Base-by-base conservation (phyloP, 768 basidiomycete species). In the Panellus pusillus region DNA sequence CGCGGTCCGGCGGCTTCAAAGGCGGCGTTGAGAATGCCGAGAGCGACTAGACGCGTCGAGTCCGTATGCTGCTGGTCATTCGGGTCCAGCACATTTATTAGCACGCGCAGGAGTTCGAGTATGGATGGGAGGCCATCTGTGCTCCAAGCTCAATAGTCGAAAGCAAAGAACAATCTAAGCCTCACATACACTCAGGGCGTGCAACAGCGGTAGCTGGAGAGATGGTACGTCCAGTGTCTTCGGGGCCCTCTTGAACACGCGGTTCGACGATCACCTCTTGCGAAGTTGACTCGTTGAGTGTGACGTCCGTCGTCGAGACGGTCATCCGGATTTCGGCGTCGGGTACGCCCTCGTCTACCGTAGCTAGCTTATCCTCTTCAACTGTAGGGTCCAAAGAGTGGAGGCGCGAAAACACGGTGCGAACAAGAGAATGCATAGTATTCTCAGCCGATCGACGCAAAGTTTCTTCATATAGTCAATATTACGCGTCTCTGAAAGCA, bases 11-110 rank as follows among this genome's bases (percentile, higher is more conserved):
- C 83, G 47, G 86, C 83, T 68, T 98, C 93, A 49, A 98, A 85
- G 3, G 92, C 89, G 18, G 86, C 79, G 63, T 95, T 93, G 50
- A 99, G 79, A 51, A 95, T 88, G 1, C 88, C 80, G 19, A 99
- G 80, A 0, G 95, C 91, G 50, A 89, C 87, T 8, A 96, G 77
- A 13, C 97, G 86, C 48, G 95, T 97, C 4, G 94, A 93, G 68
- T 98, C 97, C 3, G 97, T 98, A 67, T 98, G 96, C 48, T 93
- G 84, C 60, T 92, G 90, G 66, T 96, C 93, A 61, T 83, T 89
- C 17, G 97, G 97, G 69, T 98, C 93, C 44, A 99, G 78, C 37
- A 99, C 91, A 62, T 96, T 93, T 65, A 98, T 86, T 50, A 99
- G 82, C 31, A 98, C 97, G 2, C 95, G 87, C 32, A 98, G 77